These are phyloP conservation scores for Populus alba DNA, from an alignment of 345 rosid species.

Conservation along the genomic window DNA sequence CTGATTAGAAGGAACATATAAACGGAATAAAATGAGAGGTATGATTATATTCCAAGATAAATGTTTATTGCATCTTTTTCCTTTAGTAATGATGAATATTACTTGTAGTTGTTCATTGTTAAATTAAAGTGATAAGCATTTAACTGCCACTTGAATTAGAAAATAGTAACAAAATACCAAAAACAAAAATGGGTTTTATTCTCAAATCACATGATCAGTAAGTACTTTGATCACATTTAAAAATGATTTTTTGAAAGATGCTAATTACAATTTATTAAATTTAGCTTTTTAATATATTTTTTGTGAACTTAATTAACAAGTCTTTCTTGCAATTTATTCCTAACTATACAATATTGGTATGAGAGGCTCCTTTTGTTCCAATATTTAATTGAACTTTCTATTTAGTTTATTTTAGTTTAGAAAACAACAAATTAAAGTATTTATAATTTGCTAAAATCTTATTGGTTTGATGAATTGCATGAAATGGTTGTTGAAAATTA, in stretches of 20 bases:
- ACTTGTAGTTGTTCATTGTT: background rate
- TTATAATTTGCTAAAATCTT: too few species aligned
- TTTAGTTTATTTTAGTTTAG: too few species aligned
- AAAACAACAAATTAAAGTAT: too few species aligned
- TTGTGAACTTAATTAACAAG: background rate
- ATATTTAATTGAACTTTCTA: background rate
- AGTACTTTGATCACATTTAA: background rate
- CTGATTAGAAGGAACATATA: too few species aligned
- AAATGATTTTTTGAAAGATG: background rate
- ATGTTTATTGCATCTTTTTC: background rate
- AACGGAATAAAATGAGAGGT: constrained; percentile 5
- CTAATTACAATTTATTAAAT: background rate
- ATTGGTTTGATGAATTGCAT: too few species aligned
- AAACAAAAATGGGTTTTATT: background rate
- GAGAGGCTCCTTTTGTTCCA: background rate
- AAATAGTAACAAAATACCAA: constrained; percentile 2
- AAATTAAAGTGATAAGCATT: background rate
- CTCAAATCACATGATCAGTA: constrained; percentile 19
- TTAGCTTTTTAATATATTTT: background rate
- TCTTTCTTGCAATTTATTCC: background rate
- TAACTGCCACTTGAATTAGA: background rate
- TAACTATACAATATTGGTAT: too few species aligned
- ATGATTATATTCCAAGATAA: constrained; percentile 13
- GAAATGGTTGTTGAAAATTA: too few species aligned
- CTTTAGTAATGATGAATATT: background rate